Conservation (phyloP, 1,284 basidiomycete species). For the Ceratobasidium papillatum region DNA sequence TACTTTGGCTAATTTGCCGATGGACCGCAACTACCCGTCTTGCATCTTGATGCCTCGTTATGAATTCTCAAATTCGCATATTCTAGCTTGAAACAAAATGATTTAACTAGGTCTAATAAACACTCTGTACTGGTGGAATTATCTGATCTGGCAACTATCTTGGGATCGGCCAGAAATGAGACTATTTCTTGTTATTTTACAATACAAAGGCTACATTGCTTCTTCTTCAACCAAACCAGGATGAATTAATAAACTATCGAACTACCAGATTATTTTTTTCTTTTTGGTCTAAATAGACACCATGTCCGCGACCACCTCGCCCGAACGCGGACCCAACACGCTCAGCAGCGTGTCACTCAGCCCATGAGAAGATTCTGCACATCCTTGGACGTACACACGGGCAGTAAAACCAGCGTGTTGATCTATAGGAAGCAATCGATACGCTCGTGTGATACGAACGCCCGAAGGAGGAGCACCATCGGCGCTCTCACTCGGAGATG, state of each 20-base stretch:
- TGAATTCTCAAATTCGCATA: no score
- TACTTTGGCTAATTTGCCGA: no score
- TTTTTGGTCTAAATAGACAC: background rate
- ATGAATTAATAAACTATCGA: background rate
- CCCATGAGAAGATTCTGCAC: slow-evolving; percentile 66
- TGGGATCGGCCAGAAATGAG: background rate
- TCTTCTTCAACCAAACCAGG: background rate
- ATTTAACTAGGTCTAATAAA: no score
- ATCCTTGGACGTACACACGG: slow-evolving; percentile 65
- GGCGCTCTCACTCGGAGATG: slow-evolving; percentile 21
- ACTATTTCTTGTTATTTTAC: slow-evolving; percentile 26
- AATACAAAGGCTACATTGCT: slow-evolving; percentile 9
- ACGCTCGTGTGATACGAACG: slow-evolving; percentile 47
- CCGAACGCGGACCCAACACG: slow-evolving; percentile 60
- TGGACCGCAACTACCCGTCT: no score
- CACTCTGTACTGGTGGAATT: background rate
- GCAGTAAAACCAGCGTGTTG: slow-evolving; percentile 51
- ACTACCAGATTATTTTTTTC: background rate
- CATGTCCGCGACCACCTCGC: slow-evolving; percentile 59
- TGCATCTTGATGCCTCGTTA: no score
- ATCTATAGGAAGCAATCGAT: slow-evolving; percentile 55
- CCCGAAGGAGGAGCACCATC: slow-evolving; percentile 23
- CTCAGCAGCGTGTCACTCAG: slow-evolving; percentile 66
- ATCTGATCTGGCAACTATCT: background rate
- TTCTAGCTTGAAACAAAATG: no score